Evolutionary conservation across 1,139 yeast species (phyloP), one percentile per base, ranked within the genome.

Genomic region (Tardiomyces blankii): DNA sequence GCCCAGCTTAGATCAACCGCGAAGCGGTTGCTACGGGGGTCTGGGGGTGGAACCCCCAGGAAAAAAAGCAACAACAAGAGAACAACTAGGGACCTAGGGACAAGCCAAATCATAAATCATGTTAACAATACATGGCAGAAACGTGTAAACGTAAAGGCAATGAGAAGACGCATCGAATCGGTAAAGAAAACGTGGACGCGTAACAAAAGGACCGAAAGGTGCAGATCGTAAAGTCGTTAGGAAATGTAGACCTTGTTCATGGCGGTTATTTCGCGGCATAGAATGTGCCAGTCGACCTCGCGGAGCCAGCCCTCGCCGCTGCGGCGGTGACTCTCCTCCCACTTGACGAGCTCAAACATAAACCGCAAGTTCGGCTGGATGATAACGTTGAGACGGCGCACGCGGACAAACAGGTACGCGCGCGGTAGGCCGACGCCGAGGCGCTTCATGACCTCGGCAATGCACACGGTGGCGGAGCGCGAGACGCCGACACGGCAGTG

Each of bases 401-500:
- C 94, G 45, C 96, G 68, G 25, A 87, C 94, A 64, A 72, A 82
- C 57, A 87, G 66, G 59, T 87, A 88, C 2, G 95, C 89, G 44
- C 82, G 72, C 14, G 88, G 74, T 39, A 88, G 65, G 42, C 80
- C 78, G 49, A 85, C 70, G 27, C 75, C 69, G 48, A 79, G 67
- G 44, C 85, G 67, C 53, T 78, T 81, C 95, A 88, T 87, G 48
- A 86, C 82, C 58, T 85, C 89, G 2, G 96, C 96, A 52, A 88
- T 85, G 54, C 94, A 83, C 39, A 89, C 83, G 0, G 95, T 80
- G 0, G 96, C 96, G 19, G 93, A 82, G 47, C 96, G 69, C 0
- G 95, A 85, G 3, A 88, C 96, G 1, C 96, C 96, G 47, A 85
- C 94, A 58, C 87, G 80, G 60, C 96, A 88, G 61, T 88, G 96